phyloP scores from a whole-genome alignment of 345 rosid species.

The Kernera saxatilis region DNA sequence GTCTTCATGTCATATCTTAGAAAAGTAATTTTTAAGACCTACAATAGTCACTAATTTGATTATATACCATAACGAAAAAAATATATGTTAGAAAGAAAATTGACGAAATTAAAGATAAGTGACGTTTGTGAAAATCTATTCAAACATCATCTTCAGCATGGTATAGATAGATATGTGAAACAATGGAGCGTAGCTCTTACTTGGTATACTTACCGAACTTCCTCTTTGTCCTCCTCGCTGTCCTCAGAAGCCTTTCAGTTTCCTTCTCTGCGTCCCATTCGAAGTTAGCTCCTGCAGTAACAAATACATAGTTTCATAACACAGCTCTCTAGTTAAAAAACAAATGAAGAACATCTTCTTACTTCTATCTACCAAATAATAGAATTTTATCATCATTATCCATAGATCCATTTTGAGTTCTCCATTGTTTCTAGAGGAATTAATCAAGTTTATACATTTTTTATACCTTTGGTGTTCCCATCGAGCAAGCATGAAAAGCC shows the following conservation, averaged over 20 bases:
- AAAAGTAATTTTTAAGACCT: neutral
- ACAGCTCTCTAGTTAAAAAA: neutral
- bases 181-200: neutral
- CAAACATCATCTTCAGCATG: neutral
- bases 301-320: neutral
- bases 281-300: conserved; percentile 25
- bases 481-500: conserved; percentile 70
- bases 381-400: neutral
- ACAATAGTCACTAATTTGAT: neutral
- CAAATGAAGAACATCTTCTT: neutral
- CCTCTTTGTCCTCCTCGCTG: conserved; percentile 79
- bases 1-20: neutral
- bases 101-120: neutral
- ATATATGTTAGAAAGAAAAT: neutral
- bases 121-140: neutral
- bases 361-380: neutral
- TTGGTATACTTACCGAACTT: conserved; percentile 37
- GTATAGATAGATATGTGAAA: neutral
- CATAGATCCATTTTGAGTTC: neutral
- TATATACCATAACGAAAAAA: neutral
- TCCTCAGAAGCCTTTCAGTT: conserved; percentile 55
- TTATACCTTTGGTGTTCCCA: conserved; percentile 51
- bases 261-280: conserved; percentile 54
- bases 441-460: neutral
- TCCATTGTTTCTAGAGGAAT: neutral